A percentile compares a stretch with the other conserved stretches of the same genome.
phyloP scores from a whole-genome alignment of 2,329 filamentous ascomycete species.

The Hymenoscyphus salicellus region DNA sequence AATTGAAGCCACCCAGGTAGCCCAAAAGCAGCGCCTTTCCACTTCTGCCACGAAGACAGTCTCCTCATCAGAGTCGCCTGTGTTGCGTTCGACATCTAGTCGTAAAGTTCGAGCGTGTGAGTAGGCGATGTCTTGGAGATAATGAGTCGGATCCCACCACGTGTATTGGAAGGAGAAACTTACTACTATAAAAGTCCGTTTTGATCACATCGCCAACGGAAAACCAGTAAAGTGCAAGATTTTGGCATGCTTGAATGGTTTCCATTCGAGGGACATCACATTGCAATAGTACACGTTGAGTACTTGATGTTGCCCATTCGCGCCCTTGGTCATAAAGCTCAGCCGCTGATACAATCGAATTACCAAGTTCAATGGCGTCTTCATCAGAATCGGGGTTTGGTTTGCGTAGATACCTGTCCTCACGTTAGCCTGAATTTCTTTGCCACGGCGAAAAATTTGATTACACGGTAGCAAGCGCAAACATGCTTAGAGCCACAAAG shows the following conservation, averaged over 20 bases:
- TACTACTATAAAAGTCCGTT: conserved; percentile 20
- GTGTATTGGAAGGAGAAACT: background rate
- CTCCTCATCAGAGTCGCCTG: background rate
- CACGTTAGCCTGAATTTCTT: background rate
- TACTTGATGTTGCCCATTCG: conserved; percentile 21
- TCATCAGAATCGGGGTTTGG: background rate
- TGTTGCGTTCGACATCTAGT: conserved; percentile 9
- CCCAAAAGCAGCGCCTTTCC: conserved; percentile 19
- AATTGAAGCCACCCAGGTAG: conserved; percentile 17
- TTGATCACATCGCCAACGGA: conserved; percentile 15
- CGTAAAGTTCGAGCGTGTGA: conserved; percentile 14
- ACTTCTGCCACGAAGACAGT: conserved; percentile 12
- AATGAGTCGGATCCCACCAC: background rate
- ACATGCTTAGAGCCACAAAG: conserved; percentile 20
- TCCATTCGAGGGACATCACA: conserved; percentile 20
- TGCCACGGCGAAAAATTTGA: background rate
- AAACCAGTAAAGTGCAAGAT: conserved; percentile 23
- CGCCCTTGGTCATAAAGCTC: conserved; percentile 16
- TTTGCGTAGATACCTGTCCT: conserved; percentile 13
- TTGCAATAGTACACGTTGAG: conserved; percentile 16
- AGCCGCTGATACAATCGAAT: conserved; percentile 9
- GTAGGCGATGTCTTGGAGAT: conserved; percentile 16
- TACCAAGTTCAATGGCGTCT: conserved; percentile 7
- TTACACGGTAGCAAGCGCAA: conserved; percentile 23
- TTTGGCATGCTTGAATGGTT: conserved; percentile 21